Base-by-base conservation (phyloP, 179 eudicot genomes). In the Vitellaria paradoxa region DNA sequence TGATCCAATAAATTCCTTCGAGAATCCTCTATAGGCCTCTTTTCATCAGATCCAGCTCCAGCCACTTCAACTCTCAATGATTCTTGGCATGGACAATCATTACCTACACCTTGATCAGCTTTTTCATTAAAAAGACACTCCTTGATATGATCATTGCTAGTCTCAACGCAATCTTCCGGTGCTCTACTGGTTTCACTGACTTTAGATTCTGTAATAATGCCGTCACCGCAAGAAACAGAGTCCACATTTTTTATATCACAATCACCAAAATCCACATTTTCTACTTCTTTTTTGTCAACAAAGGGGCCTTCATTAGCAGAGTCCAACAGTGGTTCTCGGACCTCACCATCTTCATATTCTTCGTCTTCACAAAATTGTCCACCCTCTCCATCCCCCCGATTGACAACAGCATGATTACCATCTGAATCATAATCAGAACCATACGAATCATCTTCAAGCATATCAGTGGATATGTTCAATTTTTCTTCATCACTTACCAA, bases 261-360 rank as follows among this genome's bases (percentile, higher is more conserved):
- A 18, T 57, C 80, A 70, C 40, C 64, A 61, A 57, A 50, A 57
- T 77, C 66, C 17, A 65, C 49, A 74, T 80, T 71, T 17, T 53
- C 80, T 21, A 55, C 45, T 11, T 80, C 74, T 78, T 63, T 70
- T 23, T 52, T 65, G 26, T 74, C 78, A 46, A 45, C 71, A 77
- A 52, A 23, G 0, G 77, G 64, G 15, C 59, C 76, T 61, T 72
- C 86, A n/a, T 57, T 68, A 7, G 75, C 62, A 40, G 70, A 9
- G 18, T 56, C 75, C 72, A 42, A 65, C 10, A 71, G 26, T 21
- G 77, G 68, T 65, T 78, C 86, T 63, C 86, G 77, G 59, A 85
- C 78, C 82, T 85, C 88, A 67, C 88, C 86, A 73, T 85, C 88
- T 69, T 85, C 88, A 72, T 82, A 85, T 23, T 85, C 87, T 15